A percentile compares a stretch with the other conserved stretches of the same genome.
These are phyloP conservation scores for Aspergillus vadensis DNA, from an alignment of 2,329 filamentous ascomycete genomes.

Conservation along the genomic window DNA sequence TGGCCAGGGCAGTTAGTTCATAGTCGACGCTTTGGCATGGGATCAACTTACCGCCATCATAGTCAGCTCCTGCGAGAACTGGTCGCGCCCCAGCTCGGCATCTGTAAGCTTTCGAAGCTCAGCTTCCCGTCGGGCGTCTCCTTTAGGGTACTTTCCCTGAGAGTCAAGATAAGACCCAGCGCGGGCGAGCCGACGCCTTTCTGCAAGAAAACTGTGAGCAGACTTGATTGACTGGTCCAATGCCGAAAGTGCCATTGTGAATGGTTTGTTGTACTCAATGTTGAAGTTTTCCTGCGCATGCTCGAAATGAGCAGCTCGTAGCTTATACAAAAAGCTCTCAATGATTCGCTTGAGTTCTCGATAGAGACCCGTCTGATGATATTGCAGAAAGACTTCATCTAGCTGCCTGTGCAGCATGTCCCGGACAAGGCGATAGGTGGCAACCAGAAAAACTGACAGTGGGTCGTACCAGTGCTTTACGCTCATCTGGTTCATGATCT, in stretches of 20 bases:
- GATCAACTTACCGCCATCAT: conserved; percentile 44
- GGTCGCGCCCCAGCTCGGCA: conserved; percentile 35
- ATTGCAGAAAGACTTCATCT: conserved; percentile 38
- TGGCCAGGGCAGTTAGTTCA: conserved; percentile 23
- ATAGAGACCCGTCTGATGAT: conserved; percentile 39
- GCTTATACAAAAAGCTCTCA: conserved; percentile 48
- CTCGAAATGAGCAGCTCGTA: conserved; percentile 42
- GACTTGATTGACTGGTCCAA: conserved; percentile 27
- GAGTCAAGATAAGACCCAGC: conserved; percentile 16
- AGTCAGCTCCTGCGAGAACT: conserved; percentile 40
- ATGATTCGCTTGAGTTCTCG: conserved; percentile 45
- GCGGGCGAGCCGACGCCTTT: conserved; percentile 25
- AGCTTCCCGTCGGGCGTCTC: conserved; percentile 22
- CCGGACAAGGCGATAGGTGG: conserved; percentile 33
- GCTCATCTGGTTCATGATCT: conserved; percentile 58
- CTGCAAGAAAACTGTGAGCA: conserved; percentile 14
- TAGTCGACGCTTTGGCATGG: neutral
- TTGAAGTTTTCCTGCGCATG: conserved; percentile 54
- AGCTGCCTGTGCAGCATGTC: conserved; percentile 50
- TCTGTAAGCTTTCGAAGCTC: conserved; percentile 30
- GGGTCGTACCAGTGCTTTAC: conserved; percentile 62
- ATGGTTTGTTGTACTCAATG: conserved; percentile 58
- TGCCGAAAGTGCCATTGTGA: conserved; percentile 51
- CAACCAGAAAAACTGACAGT: conserved; percentile 45
- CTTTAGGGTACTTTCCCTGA: conserved; percentile 17